phyloP scores from a whole-genome alignment of 768 basidiomycete genomes.

The Lactarius hatsudake region DNA sequence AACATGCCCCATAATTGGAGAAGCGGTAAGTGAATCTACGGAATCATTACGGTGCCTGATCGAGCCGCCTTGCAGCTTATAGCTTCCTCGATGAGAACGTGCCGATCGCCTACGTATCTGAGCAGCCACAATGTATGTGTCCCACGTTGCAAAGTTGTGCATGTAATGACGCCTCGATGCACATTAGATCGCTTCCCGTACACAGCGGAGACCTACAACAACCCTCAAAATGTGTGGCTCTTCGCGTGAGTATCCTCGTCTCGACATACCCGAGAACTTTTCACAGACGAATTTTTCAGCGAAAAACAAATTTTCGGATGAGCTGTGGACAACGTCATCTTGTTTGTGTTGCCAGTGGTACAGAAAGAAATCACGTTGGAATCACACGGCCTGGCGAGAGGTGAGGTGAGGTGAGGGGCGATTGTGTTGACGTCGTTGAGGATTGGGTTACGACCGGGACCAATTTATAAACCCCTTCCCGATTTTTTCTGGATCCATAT shows the following conservation, averaged over 20 bases:
- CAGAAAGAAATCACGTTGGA: not conserved
- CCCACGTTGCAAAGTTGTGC: not conserved
- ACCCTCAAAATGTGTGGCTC: constrained; percentile 23
- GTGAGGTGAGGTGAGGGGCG: too few species aligned
- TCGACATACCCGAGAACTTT: not conserved
- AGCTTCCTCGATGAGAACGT: constrained; percentile 32
- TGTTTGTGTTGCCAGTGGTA: not conserved
- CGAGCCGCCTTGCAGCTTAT: constrained; percentile 1
- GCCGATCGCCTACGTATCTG: constrained; percentile 35
- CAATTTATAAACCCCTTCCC: too few species aligned
- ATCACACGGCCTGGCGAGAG: too few species aligned
- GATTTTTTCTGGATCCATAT: too few species aligned
- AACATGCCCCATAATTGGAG: constrained; percentile 9
- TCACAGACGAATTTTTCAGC: not conserved
- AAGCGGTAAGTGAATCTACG: not conserved
- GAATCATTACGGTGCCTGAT: not conserved
- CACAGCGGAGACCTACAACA: constrained; percentile 23
- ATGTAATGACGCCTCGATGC: not conserved
- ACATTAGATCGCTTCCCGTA: constrained; percentile 19
- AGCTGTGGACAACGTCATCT: not conserved
- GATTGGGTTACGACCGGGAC: too few species aligned
- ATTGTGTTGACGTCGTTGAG: too few species aligned
- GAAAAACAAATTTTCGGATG: not conserved
- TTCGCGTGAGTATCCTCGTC: constrained; percentile 17
- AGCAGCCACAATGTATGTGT: constrained; percentile 32